Conservation (phyloP, 192 early-diverging fungal species). For the Backusella tuberculispora region DNA sequence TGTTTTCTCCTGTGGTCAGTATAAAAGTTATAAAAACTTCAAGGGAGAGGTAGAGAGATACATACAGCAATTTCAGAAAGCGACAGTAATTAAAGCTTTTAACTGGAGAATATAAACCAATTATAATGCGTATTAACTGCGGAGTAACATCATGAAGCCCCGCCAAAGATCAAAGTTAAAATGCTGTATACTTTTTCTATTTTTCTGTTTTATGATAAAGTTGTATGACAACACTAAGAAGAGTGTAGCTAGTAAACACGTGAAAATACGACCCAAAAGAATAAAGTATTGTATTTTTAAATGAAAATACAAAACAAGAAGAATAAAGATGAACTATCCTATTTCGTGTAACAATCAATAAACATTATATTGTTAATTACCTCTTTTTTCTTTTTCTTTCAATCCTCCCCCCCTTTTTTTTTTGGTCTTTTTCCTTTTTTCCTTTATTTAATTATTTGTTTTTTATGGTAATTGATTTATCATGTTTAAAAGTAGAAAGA, state of each 20-base stretch:
- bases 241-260: background rate
- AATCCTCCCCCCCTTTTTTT: background rate
- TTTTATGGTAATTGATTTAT: background rate
- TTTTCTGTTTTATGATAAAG: background rate
- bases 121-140: too few species aligned
- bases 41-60: too few species aligned
- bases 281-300: background rate
- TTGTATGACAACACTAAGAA: background rate
- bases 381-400: background rate
- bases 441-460: background rate
- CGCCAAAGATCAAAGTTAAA: too few species aligned
- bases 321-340: background rate
- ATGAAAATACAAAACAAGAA: background rate
- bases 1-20: too few species aligned
- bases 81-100: too few species aligned
- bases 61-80: too few species aligned
- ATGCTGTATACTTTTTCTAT: background rate
- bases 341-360: background rate
- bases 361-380: background rate
- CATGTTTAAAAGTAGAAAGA: conserved; percentile 29
- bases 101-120: too few species aligned
- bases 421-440: background rate
- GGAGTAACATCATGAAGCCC: too few species aligned
- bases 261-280: background rate
- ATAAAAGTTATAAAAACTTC: too few species aligned